Evolutionary conservation across 1,139 yeast species (phyloP).

Genomic region (Geotrichum fermentans): DNA sequence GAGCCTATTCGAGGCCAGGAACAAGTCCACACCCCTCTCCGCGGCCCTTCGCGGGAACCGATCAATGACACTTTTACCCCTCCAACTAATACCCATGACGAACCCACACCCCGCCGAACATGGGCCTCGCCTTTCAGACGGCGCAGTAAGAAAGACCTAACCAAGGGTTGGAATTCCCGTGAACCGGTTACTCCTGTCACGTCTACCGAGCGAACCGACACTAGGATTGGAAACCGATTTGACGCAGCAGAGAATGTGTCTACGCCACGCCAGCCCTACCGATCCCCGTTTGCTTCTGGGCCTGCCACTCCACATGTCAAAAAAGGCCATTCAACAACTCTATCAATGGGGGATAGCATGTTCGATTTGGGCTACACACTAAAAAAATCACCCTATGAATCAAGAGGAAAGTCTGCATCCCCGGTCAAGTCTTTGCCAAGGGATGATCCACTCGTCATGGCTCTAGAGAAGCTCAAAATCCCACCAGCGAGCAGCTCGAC

Average conservation of each 20-base stretch:
- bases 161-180: conserved; percentile 4
- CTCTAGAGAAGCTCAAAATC: conserved; percentile 57
- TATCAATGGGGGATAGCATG: conserved; percentile 30
- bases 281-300: conserved; percentile 3
- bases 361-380: conserved; percentile 32
- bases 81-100: not conserved
- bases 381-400: conserved; percentile 12
- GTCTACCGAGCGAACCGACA: not conserved
- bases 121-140: conserved; percentile 43
- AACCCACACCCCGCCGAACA: conserved; percentile 30
- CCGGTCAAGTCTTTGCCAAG: conserved; percentile 28
- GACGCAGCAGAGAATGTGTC: not conserved
- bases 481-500: conserved; percentile 15
- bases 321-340: conserved; percentile 9
- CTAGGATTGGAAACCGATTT: not conserved
- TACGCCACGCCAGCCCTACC: not conserved
- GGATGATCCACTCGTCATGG: conserved; percentile 53
- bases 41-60: not conserved
- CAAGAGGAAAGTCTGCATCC: conserved; percentile 23
- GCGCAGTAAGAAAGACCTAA: conserved; percentile 30
- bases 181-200: not conserved
- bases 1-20: not conserved
- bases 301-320: not conserved
- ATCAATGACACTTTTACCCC: not conserved
- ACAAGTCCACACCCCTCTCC: not conserved